Percentiles rank a stretch among this genome's conserved stretches.
Evolutionary conservation across 176 grass and related monocot species (phyloP).

Genomic region (Lolium rigidum): DNA sequence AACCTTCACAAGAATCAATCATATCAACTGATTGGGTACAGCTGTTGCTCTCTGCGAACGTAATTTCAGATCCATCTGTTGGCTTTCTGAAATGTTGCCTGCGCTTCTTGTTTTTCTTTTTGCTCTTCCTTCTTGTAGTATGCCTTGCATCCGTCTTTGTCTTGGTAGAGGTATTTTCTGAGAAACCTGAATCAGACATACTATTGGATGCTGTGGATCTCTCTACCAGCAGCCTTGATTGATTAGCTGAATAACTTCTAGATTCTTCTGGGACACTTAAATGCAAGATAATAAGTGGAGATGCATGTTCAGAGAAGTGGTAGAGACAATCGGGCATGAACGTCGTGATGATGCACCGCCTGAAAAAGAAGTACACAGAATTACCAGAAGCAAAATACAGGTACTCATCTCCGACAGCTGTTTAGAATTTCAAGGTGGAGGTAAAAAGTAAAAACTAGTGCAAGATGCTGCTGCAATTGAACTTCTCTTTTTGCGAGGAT

Average conservation of each 20-base stretch:
- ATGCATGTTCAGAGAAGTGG: slow-evolving; percentile 25
- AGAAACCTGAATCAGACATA: slow-evolving; percentile 59
- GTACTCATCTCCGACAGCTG: background rate
- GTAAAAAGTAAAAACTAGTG: background rate
- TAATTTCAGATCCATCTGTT: slow-evolving; percentile 46
- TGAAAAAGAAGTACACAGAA: slow-evolving; percentile 26
- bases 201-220: slow-evolving; percentile 38
- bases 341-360: slow-evolving; percentile 30
- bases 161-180: slow-evolving; percentile 51
- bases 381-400: background rate
- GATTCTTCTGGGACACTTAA: slow-evolving; percentile 28
- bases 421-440: background rate
- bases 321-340: slow-evolving; percentile 28
- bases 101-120: slow-evolving; percentile 77
- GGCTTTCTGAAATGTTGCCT: slow-evolving; percentile 47
- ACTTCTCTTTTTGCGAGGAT: background rate
- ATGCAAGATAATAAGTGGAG: slow-evolving; percentile 25
- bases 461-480: slow-evolving; percentile 19
- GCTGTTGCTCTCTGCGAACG: slow-evolving; percentile 39
- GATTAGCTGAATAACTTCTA: slow-evolving; percentile 45
- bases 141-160: slow-evolving; percentile 41
- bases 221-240: slow-evolving; percentile 40
- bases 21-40: slow-evolving; percentile 27
- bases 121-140: slow-evolving; percentile 68
- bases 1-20: slow-evolving; percentile 48